Conservation (phyloP, 2,329 filamentous ascomycete species). For the Stemphylium vesicarium region DNA sequence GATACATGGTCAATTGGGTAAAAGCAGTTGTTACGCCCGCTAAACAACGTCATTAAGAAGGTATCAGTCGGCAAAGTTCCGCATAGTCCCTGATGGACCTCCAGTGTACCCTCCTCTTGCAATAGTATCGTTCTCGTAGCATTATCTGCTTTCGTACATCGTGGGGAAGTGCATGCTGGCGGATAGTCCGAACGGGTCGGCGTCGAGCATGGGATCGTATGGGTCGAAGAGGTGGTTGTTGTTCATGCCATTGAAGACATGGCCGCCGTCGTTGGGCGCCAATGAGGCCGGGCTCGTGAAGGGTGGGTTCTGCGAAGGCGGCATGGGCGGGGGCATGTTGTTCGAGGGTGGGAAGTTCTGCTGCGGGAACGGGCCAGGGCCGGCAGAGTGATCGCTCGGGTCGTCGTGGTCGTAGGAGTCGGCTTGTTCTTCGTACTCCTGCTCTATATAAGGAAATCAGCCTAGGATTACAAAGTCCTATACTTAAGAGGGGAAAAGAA, state of each 20-base stretch:
- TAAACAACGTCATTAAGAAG: constrained; percentile 37
- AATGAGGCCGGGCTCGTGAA: constrained; percentile 43
- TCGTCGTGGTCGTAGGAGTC: constrained; percentile 87
- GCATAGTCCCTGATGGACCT: constrained; percentile 6
- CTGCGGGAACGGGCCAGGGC: constrained; percentile 68
- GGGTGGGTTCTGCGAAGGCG: constrained; percentile 44
- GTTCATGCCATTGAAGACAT: constrained; percentile 53
- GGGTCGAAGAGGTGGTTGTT: constrained; percentile 66
- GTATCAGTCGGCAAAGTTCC: constrained; percentile 4
- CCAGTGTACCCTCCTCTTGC: constrained; percentile 13
- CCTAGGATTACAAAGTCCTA: constrained; percentile 71
- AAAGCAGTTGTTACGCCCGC: constrained; percentile 35
- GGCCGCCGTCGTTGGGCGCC: constrained; percentile 41
- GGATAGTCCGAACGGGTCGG: constrained; percentile 90
- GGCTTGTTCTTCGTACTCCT: constrained; percentile 92
- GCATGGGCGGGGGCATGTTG: constrained; percentile 48
- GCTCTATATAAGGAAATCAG: constrained; percentile 78
- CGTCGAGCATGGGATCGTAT: constrained; percentile 87
- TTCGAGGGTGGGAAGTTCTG: constrained; percentile 60
- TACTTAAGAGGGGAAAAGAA: constrained; percentile 55
- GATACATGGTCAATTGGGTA: constrained; percentile 14
- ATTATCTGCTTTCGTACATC: constrained; percentile 62
- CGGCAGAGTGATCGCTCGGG: constrained; percentile 68
- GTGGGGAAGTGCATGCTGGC: constrained; percentile 95
- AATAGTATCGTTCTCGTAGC: constrained; percentile 20